phyloP scores from a whole-genome alignment of 768 basidiomycete species.

The Lactarius pseudohatsudake region DNA sequence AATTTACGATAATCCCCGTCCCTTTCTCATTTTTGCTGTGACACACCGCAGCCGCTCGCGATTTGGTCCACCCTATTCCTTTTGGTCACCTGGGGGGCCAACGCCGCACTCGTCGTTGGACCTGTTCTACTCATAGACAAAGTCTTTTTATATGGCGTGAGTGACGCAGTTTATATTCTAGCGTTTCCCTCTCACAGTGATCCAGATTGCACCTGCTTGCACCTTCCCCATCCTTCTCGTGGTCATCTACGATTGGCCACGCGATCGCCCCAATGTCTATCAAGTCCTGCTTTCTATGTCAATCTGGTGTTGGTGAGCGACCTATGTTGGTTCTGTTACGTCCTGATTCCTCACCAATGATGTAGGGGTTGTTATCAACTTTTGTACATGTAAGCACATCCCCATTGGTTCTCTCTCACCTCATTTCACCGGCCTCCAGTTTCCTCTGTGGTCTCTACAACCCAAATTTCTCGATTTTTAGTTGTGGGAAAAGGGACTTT shows the following conservation, averaged over 20 bases:
- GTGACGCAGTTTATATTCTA: slow-evolving; percentile 29
- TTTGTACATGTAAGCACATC: slow-evolving; percentile 43
- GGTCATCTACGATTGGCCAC: slow-evolving; percentile 72
- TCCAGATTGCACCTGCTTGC: slow-evolving; percentile 54
- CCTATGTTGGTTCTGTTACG: neutral
- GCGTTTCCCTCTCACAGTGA: slow-evolving; percentile 9
- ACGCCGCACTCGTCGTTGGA: slow-evolving; percentile 8
- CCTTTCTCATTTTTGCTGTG: slow-evolving; percentile 45
- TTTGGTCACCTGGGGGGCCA: slow-evolving; percentile 17
- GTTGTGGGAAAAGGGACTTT: slow-evolving; percentile 47
- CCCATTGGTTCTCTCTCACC: slow-evolving; percentile 3
- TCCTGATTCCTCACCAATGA: slow-evolving; percentile 23
- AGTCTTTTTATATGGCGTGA: slow-evolving; percentile 57
- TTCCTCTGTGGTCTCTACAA: slow-evolving; percentile 46
- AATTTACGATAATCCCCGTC: slow-evolving; percentile 26
- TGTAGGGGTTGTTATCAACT: slow-evolving; percentile 60
- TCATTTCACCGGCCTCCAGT: slow-evolving; percentile 31
- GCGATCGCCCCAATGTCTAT: slow-evolving; percentile 56
- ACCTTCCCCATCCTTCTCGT: slow-evolving; percentile 63
- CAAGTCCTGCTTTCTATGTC: slow-evolving; percentile 59
- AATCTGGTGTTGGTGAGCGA: slow-evolving; percentile 63
- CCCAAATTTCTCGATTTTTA: slow-evolving; percentile 34
- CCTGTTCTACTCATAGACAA: slow-evolving; percentile 47
- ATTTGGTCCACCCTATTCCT: slow-evolving; percentile 25
- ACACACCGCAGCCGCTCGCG: slow-evolving; percentile 9